phyloP scores from a whole-genome alignment of 2,329 filamentous ascomycete genomes.

The Ceratocystiopsis sp. region DNA sequence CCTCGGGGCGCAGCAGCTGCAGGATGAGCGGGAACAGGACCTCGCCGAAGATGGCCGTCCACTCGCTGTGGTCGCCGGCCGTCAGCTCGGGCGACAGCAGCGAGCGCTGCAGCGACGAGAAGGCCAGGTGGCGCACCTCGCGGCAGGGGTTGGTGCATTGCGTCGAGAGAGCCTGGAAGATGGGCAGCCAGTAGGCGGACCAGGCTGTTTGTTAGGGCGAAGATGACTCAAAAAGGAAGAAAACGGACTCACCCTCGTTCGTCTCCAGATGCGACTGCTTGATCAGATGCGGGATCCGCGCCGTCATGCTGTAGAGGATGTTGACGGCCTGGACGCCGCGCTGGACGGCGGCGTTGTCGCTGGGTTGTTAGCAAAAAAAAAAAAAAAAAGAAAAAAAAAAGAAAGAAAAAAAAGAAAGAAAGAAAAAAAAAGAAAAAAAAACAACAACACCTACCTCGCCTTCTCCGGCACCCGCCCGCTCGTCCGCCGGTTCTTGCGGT shows the following conservation, averaged over 20 bases:
- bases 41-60: slow-evolving; percentile 88
- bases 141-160: slow-evolving; percentile 92
- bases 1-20: slow-evolving; percentile 78
- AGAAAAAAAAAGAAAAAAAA: neutral
- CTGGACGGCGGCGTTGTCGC: slow-evolving; percentile 54
- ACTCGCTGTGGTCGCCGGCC: slow-evolving; percentile 71
- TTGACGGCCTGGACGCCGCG: slow-evolving; percentile 68
- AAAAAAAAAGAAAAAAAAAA: neutral
- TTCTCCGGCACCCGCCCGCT: slow-evolving; percentile 28
- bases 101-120: slow-evolving; percentile 69
- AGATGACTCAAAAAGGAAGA: slow-evolving; percentile 2
- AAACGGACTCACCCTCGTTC: slow-evolving; percentile 48
- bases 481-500: slow-evolving; percentile 22
- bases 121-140: slow-evolving; percentile 78
- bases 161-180: slow-evolving; percentile 72
- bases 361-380: slow-evolving; percentile 13
- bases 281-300: slow-evolving; percentile 71
- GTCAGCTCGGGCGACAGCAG: slow-evolving; percentile 73
- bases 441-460: slow-evolving; percentile 29
- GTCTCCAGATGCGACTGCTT: slow-evolving; percentile 83
- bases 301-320: slow-evolving; percentile 67
- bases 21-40: slow-evolving; percentile 85
- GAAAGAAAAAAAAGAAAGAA: neutral
- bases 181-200: slow-evolving; percentile 94
- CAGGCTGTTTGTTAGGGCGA: slow-evolving; percentile 76